Evolutionary conservation across 495 filamentous ascomycete species (phyloP).

Genomic region (Massariosphaeria phaeospora): DNA sequence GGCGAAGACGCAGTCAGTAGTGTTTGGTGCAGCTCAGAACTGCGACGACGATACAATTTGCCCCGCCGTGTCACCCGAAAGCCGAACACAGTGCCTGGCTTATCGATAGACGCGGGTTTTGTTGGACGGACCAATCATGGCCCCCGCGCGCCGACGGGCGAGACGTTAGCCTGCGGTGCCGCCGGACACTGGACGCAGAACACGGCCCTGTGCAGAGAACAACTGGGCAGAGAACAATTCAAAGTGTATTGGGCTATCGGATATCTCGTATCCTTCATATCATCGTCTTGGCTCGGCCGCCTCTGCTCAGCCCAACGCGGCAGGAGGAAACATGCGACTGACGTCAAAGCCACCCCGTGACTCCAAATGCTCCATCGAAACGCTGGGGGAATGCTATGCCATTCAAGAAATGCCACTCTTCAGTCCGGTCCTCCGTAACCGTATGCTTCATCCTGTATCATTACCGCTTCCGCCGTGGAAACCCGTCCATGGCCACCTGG

Average conservation of each 20-base stretch:
- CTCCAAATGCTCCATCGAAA: conserved; percentile 25
- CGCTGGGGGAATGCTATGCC: conserved; percentile 12
- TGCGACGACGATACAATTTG: too few species aligned
- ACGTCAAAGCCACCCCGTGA: conserved; percentile 2
- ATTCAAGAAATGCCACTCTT: neutral
- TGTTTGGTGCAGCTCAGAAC: too few species aligned
- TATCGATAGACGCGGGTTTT: too few species aligned
- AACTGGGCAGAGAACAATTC: neutral
- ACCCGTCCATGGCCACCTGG: conserved; percentile 5
- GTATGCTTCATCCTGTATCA: conserved; percentile 1
- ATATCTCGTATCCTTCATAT: conserved; percentile 22
- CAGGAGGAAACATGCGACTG: conserved; percentile 1
- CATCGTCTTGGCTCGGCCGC: conserved; percentile 2
- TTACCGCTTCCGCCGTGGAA: conserved; percentile 1
- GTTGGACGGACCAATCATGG: too few species aligned
- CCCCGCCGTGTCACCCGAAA: too few species aligned
- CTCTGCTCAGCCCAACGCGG: neutral
- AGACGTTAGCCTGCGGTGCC: too few species aligned
- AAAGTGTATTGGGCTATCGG: conserved; percentile 8
- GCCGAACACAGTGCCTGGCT: too few species aligned
- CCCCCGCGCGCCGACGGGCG: too few species aligned
- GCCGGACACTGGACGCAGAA: too few species aligned
- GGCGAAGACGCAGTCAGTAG: too few species aligned
- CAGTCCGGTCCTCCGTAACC: neutral
- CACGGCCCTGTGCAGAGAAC: too few species aligned